Base-by-base conservation (phyloP, 495 filamentous ascomycete species). In the Penicillium lividum region DNA sequence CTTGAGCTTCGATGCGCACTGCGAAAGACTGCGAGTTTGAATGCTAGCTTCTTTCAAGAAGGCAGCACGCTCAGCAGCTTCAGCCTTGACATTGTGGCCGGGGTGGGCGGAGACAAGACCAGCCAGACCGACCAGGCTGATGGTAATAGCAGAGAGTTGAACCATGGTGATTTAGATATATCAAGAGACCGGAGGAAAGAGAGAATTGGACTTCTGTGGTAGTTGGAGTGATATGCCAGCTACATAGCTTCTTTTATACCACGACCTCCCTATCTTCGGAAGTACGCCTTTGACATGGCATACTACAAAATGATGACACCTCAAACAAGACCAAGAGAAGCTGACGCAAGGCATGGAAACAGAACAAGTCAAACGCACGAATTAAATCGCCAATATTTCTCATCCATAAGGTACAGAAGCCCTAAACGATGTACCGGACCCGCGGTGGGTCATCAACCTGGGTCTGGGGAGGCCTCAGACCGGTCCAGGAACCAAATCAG, bases 1-100 rank as follows among this genome's bases (percentile, higher is more conserved):
- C 64, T 69, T 76, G 45, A 84, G 65, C 67, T 77, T 70, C 4
- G 69, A 68, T 30, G 80, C 70, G 64, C 81, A 84, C 58, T 81
- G 79, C 38, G 61, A 60, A 38, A 81, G 67, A 45, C 77, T 74
- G 50, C 72, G 75, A 31, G 73, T 62, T 38, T 74, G 71, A 13
- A 71, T 25, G 25, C 58, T 56, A 7, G 69, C 64, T 6, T 53
- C 56, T 59, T 71, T 68, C 53, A 83, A 59, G 57, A 76, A 79
- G 0, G 67, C 65, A 36, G 72, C 71, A 40, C 77, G 80, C 64
- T 80, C 77, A 9, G 72, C 73, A 27, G 73, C 64, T 62, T 82
- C 79, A 13, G 73, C 69, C 48, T 64, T 67, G 62, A 74, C 57
- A 54, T 82, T 73, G 42, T 82, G 78, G 51, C 80, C 80, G 3